Conservation (phyloP, 2,329 filamentous ascomycete species). For the Trichoderma endophyticum region DNA sequence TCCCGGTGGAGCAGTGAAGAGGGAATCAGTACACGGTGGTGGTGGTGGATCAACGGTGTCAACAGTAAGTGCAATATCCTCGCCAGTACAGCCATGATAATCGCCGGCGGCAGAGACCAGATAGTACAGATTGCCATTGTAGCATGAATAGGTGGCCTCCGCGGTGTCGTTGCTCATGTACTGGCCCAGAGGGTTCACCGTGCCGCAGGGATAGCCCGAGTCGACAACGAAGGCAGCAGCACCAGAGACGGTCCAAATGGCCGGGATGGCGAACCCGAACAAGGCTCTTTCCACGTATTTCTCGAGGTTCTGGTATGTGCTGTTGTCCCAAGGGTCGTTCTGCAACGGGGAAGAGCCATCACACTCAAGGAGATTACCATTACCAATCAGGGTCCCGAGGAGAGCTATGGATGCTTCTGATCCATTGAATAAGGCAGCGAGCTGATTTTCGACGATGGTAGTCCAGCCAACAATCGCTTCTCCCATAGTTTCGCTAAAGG, state of each 20-base stretch:
- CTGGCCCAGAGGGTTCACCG: constrained; percentile 22
- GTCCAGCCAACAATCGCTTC: constrained; percentile 29
- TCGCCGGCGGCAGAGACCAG: constrained; percentile 30
- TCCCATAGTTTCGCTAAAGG: constrained; percentile 30
- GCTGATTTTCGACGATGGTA: constrained; percentile 17
- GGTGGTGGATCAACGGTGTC: neutral
- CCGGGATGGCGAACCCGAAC: constrained; percentile 33
- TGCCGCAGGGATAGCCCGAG: constrained; percentile 29
- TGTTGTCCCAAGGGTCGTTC: neutral
- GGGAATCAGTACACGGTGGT: constrained; percentile 22
- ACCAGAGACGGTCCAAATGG: constrained; percentile 29
- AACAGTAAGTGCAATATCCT: neutral
- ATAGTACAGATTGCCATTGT: constrained; percentile 31
- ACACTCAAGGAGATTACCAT: constrained; percentile 31
- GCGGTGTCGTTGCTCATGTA: constrained; percentile 26
- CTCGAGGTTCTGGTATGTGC: neutral
- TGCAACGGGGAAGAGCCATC: neutral
- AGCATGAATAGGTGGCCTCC: constrained; percentile 28
- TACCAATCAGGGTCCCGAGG: constrained; percentile 26
- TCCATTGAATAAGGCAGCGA: constrained; percentile 28
- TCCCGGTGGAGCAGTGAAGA: constrained; percentile 31
- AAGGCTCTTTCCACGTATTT: constrained; percentile 26
- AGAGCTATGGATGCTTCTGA: constrained; percentile 21
- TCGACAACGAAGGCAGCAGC: constrained; percentile 33
- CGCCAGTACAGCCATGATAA: constrained; percentile 13